These are phyloP conservation scores for Sanghuangporus weigelae DNA, from an alignment of 1,284 basidiomycete species.

Conservation along the genomic window DNA sequence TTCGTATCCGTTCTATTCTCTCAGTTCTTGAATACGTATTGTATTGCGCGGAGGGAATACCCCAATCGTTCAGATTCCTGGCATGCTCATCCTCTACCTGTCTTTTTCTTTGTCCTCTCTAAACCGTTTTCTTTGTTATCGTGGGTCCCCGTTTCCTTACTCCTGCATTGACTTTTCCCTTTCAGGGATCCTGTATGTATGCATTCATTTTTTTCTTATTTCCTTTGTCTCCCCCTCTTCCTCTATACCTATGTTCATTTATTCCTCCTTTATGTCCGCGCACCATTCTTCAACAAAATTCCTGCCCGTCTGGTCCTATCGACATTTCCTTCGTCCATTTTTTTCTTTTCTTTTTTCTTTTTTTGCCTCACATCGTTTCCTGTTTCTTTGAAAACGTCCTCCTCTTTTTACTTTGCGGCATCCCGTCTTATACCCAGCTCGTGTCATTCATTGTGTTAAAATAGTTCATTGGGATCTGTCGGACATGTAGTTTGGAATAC, in stretches of 20 bases:
- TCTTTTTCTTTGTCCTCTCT: neutral
- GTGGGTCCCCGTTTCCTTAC: neutral
- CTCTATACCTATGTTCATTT: neutral
- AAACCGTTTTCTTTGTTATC: neutral
- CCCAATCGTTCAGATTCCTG: neutral
- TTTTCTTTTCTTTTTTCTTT: neutral
- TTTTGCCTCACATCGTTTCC: neutral
- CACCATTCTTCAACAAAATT: neutral
- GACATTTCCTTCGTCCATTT: neutral
- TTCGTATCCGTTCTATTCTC: neutral
- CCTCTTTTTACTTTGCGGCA: neutral
- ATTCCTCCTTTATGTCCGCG: neutral
- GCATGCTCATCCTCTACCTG: neutral
- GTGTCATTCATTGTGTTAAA: neutral
- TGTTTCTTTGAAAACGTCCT: neutral
- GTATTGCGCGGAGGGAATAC: neutral
- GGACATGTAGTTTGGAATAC: conserved; percentile 5
- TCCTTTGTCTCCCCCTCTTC: neutral
- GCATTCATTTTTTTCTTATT: neutral
- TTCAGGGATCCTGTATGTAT: neutral
- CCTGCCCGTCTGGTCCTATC: neutral
- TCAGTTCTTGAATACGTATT: neutral
- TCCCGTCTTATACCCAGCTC: neutral
- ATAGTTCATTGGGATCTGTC: neutral
- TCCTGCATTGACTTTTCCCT: neutral